Evolutionary conservation across 768 basidiomycete species (phyloP), one percentile per base, ranked within the genome.

Genomic region (Auricularia auricula-judae): DNA sequence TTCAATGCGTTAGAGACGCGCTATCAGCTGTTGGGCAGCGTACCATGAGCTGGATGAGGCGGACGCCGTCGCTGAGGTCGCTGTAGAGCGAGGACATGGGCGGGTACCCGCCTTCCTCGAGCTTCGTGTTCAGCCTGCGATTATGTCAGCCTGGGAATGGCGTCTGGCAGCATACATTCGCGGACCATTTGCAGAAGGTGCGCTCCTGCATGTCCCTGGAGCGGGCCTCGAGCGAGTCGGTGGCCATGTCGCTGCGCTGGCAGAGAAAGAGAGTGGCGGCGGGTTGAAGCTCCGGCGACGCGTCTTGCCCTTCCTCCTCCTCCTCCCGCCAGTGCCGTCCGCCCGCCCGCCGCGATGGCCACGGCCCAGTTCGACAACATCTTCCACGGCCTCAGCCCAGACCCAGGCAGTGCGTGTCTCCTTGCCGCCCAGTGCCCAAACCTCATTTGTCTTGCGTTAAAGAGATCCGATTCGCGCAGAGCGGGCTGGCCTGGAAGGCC

Each of bases 11-110:
- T 33, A 59, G 29, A 10, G n/a, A 54, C 53, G n/a, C 18, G 23
- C 56, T 5, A 34, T 23, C 12, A 12, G 4, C 29, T 53, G 71
- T 79, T 39, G 63, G 33, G 61, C 21, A 36, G 66, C 74, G 63
- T 64, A 92, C 94, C 89, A 92, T 93, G 39, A 99, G 82, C 73
- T 98, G 95, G 67, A 98, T 97, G 51, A 99, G 82, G 66, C 91
- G 86, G 21, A 97, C 94, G 39, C 97, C 97, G 77, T 98, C 95
- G 4, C 89, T 92, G 62, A 98, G 84, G 79, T 98, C 97, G 63
- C 83, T 81, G 34, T 93, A 88, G 4, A 99, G 82, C 61, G 94
- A 93, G 10, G 80, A 81, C 91, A 99, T 95, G 12, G 92, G 84
- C 4, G 89, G 88, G 71, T 94, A 84, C 65, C 87, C 88, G 67